These are phyloP conservation scores for Neofusicoccum cordaticola DNA, from an alignment of 2,329 filamentous ascomycete species.

Conservation along the genomic window DNA sequence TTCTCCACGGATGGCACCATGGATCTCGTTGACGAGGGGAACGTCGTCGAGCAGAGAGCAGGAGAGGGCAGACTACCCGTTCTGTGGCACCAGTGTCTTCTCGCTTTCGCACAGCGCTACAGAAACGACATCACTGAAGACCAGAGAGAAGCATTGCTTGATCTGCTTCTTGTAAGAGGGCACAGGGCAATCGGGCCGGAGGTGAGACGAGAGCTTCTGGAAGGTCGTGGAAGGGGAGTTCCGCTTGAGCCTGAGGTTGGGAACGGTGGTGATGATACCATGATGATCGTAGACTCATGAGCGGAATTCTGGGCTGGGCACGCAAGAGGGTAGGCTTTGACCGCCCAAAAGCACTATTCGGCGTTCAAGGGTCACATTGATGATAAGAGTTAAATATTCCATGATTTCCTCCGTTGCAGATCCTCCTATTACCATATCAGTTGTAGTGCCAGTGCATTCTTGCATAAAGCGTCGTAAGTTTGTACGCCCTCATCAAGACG, in stretches of 20 bases:
- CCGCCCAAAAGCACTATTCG: not conserved
- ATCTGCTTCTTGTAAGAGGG: slow-evolving; percentile 78
- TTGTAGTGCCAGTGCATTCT: no score
- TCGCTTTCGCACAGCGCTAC: slow-evolving; percentile 92
- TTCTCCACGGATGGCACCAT: slow-evolving; percentile 50
- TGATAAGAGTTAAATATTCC: slow-evolving; percentile 1
- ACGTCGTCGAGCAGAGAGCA: slow-evolving; percentile 34
- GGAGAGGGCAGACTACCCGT: slow-evolving; percentile 72
- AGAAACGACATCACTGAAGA: slow-evolving; percentile 95
- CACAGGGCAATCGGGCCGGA: slow-evolving; percentile 89
- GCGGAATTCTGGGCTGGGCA: not conserved
- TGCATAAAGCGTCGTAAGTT: no score
- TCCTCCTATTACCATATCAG: not conserved
- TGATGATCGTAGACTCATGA: slow-evolving; percentile 58
- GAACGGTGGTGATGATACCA: slow-evolving; percentile 84
- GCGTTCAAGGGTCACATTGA: not conserved
- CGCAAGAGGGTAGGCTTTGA: not conserved
- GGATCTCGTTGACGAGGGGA: slow-evolving; percentile 11
- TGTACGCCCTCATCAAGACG: no score
- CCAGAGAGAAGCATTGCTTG: slow-evolving; percentile 84
- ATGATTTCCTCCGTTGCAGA: not conserved
- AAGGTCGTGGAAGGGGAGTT: slow-evolving; percentile 81
- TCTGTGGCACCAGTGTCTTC: slow-evolving; percentile 90
- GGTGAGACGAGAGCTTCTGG: slow-evolving; percentile 81
- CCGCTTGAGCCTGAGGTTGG: slow-evolving; percentile 58